Percentiles rank a stretch among this genome's conserved stretches.
Conservation (phyloP, 2,329 filamentous ascomycete species). For the Neonectria hederae region DNA sequence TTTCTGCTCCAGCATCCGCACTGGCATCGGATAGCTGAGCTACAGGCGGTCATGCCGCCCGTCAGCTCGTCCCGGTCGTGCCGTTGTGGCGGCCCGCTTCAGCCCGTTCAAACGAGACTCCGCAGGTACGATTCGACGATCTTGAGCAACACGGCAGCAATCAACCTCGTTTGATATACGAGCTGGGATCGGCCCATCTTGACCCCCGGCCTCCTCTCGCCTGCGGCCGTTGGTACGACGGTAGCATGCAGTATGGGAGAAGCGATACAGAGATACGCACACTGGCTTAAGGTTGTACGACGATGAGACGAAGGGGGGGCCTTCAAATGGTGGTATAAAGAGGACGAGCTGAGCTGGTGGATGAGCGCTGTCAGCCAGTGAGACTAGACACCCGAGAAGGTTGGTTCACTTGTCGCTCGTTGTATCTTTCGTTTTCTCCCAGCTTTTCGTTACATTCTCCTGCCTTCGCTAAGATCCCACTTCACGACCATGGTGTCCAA, state of each 20-base stretch:
- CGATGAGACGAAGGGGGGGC: neutral
- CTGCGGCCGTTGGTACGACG: constrained; percentile 30
- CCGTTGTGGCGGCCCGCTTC: constrained; percentile 9
- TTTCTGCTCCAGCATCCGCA: neutral
- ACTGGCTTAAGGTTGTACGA: constrained; percentile 31
- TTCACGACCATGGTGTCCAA: constrained; percentile 35
- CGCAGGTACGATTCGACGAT: neutral
- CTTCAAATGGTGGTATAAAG: constrained; percentile 38
- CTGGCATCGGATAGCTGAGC: neutral
- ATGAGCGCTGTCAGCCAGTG: constrained; percentile 25
- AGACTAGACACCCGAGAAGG: constrained; percentile 30
- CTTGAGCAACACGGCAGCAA: constrained; percentile 5
- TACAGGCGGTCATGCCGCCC: neutral
- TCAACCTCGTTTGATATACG: constrained; percentile 13
- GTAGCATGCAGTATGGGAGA: constrained; percentile 31
- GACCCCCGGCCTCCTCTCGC: constrained; percentile 6
- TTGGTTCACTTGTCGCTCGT: constrained; percentile 37
- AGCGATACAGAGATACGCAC: constrained; percentile 9
- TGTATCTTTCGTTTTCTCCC: constrained; percentile 19
- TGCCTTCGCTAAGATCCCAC: neutral
- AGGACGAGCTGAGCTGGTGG: constrained; percentile 23
- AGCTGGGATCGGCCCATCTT: constrained; percentile 8
- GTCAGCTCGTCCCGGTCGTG: neutral
- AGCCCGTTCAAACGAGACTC: neutral
- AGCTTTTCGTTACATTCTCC: constrained; percentile 9